A percentile compares a stretch with the other conserved stretches of the same genome.
phyloP scores from a whole-genome alignment of 768 basidiomycete genomes.

The Asterophora parasitica region DNA sequence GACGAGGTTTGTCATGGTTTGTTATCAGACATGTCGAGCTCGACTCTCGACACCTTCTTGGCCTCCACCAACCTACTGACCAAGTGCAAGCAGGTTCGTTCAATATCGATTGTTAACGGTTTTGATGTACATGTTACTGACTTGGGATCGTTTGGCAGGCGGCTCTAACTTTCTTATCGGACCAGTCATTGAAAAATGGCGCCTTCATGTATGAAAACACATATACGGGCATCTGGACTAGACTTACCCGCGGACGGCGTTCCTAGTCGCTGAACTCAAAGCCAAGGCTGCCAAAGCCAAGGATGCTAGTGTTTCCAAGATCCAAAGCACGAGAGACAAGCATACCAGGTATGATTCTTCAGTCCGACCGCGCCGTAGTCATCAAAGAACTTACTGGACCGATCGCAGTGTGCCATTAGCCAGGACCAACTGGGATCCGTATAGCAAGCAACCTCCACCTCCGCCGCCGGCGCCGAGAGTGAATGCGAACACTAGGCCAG shows the following conservation, averaged over 20 bases:
- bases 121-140: too few relatives aligned
- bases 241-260: conserved; percentile 6
- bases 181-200: neutral
- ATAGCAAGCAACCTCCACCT: conserved; percentile 48
- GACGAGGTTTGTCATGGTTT: too few relatives aligned
- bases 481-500: conserved; percentile 28
- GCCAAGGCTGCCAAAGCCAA: conserved; percentile 61
- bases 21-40: too few relatives aligned
- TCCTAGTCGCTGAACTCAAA: conserved; percentile 59
- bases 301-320: conserved; percentile 45
- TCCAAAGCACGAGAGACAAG: conserved; percentile 52
- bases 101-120: too few relatives aligned
- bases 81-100: too few relatives aligned
- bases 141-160: too few relatives aligned
- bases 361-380: neutral
- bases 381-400: neutral
- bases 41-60: too few relatives aligned
- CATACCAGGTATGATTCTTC: conserved; percentile 37
- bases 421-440: conserved; percentile 62
- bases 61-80: too few relatives aligned
- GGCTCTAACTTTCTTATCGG: too few relatives aligned
- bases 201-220: conserved; percentile 30
- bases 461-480: conserved; percentile 42
- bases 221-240: neutral
- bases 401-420: conserved; percentile 47